These are phyloP conservation scores for Cladosporium oxysporum DNA, from an alignment of 2,329 filamentous ascomycete species.

Conservation along the genomic window DNA sequence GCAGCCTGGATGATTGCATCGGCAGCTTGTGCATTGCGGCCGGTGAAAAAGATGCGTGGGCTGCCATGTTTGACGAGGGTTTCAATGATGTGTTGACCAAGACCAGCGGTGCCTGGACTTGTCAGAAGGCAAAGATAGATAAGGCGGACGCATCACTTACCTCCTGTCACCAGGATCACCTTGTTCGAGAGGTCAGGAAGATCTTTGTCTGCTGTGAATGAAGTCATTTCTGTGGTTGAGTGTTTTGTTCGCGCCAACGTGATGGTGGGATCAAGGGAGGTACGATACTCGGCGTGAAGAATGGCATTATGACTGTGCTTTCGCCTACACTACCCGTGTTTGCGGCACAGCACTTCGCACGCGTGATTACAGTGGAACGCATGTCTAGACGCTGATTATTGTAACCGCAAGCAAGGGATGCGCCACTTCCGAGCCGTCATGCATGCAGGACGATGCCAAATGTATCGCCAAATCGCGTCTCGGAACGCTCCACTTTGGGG, in stretches of 20 bases:
- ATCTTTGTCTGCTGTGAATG: slow-evolving; percentile 22
- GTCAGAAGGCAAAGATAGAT: not conserved
- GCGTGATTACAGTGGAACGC: not conserved
- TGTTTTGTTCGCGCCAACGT: not conserved
- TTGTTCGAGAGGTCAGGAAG: slow-evolving; percentile 37
- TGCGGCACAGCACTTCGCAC: not conserved
- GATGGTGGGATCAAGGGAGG: not conserved
- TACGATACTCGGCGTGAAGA: not conserved
- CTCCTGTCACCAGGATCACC: slow-evolving; percentile 27
- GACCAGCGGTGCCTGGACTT: slow-evolving; percentile 22
- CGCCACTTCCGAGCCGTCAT: not conserved
- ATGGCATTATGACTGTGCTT: not conserved
- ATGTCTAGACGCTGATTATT: not conserved
- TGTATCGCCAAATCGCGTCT: not conserved
- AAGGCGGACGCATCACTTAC: not conserved
- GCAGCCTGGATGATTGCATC: slow-evolving; percentile 48
- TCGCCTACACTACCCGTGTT: not conserved
- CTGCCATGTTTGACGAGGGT: slow-evolving; percentile 54
- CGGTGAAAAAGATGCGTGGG: slow-evolving; percentile 56
- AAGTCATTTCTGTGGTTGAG: not conserved
- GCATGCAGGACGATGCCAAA: not conserved
- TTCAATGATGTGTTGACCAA: slow-evolving; percentile 42
- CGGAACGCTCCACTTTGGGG: not conserved
- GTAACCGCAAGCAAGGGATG: not conserved
- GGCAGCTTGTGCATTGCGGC: slow-evolving; percentile 46